These are phyloP conservation scores for Barnettozyma sp. DNA, from an alignment of 805 yeast genomes.

Conservation along the genomic window DNA sequence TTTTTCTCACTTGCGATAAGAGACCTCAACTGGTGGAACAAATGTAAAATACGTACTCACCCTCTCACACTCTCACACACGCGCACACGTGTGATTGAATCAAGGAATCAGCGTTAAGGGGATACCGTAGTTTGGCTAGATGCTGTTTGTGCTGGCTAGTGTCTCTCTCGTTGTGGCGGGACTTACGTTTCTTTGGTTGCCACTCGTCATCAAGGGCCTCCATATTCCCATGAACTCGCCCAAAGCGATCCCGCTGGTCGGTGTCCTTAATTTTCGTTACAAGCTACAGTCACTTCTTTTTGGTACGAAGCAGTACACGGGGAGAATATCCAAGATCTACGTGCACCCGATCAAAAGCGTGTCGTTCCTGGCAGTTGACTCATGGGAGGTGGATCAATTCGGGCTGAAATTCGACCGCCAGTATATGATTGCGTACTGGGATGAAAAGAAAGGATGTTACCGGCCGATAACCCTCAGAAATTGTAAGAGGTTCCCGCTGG, in stretches of 20 bases:
- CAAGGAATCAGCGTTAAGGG: too few species aligned
- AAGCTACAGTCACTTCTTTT: conserved; percentile 10
- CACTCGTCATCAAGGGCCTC: background rate
- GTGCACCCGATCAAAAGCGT: conserved; percentile 19
- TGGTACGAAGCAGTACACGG: conserved; percentile 8
- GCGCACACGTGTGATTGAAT: too few species aligned
- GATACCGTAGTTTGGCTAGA: too few species aligned
- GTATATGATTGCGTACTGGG: conserved; percentile 20
- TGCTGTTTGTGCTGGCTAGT: too few species aligned
- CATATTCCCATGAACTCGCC: conserved; percentile 2
- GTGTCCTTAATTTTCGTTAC: conserved; percentile 13
- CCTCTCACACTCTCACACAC: too few species aligned
- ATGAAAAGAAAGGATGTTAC: conserved; percentile 9
- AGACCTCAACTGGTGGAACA: too few species aligned
- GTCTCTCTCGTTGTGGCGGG: background rate
- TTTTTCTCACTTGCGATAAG: too few species aligned
- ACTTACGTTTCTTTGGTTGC: background rate
- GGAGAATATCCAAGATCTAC: conserved; percentile 9
- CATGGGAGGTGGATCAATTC: conserved; percentile 19
- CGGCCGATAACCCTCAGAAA: conserved; percentile 15
- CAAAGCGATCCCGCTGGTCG: background rate
- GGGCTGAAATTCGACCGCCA: conserved; percentile 22
- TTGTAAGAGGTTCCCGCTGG: conserved; percentile 14
- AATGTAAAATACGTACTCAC: too few species aligned
- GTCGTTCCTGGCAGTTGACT: conserved; percentile 8